phyloP scores from a whole-genome alignment of 2,329 filamentous ascomycete species.

The Calonectria pauciramosa region DNA sequence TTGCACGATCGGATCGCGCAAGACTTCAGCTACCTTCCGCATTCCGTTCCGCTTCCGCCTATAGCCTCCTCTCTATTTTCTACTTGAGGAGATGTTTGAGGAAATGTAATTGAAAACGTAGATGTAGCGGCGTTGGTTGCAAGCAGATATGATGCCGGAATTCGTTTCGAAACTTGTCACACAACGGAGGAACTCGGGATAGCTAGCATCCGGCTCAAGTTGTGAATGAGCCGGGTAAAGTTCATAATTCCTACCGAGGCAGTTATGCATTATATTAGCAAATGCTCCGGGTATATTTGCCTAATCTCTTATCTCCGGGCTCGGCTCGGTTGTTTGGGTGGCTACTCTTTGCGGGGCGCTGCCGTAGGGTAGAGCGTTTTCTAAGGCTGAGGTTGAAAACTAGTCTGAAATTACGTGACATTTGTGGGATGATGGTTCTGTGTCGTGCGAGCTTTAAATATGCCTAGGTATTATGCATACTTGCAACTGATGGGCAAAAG shows the following conservation, averaged over 20 bases:
- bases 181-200: not conserved
- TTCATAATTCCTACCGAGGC: not conserved
- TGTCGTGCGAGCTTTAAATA: not conserved
- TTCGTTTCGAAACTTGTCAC: not conserved
- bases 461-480: too few relatives aligned
- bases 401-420: not conserved
- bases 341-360: not conserved
- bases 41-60: not conserved
- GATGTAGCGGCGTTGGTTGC: not conserved
- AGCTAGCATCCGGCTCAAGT: not conserved
- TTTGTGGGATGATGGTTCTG: not conserved
- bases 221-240: not conserved
- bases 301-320: not conserved
- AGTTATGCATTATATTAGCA: not conserved
- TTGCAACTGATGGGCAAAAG: too few relatives aligned
- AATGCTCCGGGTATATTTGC: not conserved
- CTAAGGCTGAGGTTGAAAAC: not conserved
- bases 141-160: not conserved
- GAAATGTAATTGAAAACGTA: not conserved
- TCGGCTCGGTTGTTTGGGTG: not conserved
- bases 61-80: not conserved
- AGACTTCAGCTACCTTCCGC: too few relatives aligned
- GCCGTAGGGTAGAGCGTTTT: not conserved
- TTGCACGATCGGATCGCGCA: not conserved
- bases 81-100: not conserved